phyloP scores from a whole-genome alignment of 2,329 filamentous ascomycete genomes.

The Fusarium caatingaense region DNA sequence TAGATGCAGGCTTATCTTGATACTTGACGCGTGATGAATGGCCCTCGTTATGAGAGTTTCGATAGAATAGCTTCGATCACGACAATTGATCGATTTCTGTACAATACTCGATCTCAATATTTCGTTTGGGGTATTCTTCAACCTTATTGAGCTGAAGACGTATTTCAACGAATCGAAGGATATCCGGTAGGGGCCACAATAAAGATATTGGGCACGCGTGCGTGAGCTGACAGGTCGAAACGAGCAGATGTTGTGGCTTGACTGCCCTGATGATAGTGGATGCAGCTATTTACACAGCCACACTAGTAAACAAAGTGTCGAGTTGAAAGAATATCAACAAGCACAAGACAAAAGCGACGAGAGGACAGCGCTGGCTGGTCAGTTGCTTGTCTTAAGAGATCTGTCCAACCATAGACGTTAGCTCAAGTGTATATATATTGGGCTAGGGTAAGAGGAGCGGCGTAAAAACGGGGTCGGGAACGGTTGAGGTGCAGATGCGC shows the following conservation, averaged over 20 bases:
- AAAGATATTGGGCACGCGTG: constrained; percentile 69
- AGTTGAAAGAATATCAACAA: constrained; percentile 20
- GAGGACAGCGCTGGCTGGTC: constrained; percentile 41
- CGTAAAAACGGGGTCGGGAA: constrained; percentile 39
- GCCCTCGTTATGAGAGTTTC: constrained; percentile 19
- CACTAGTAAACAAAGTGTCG: constrained; percentile 51
- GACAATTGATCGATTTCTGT: constrained; percentile 43
- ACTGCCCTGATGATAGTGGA: constrained; percentile 48
- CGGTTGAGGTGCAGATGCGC: constrained; percentile 45
- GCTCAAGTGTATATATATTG: constrained; percentile 49
- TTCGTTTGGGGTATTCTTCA: constrained; percentile 54
- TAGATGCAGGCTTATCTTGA: constrained; percentile 14
- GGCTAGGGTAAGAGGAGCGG: constrained; percentile 40
- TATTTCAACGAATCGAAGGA: constrained; percentile 48
- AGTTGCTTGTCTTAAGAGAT: constrained; percentile 44
- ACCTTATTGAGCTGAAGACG: constrained; percentile 57
- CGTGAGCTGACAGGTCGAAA: constrained; percentile 71
- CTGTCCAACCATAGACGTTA: constrained; percentile 54
- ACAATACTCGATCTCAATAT: constrained; percentile 50
- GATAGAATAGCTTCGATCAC: constrained; percentile 40
- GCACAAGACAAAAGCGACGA: constrained; percentile 32
- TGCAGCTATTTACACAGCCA: constrained; percentile 54
- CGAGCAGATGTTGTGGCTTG: constrained; percentile 64
- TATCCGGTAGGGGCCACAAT: constrained; percentile 60
- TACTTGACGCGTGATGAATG: constrained; percentile 22